Conservation (phyloP, 2,329 filamentous ascomycete species). For the Fusarium sp. region DNA sequence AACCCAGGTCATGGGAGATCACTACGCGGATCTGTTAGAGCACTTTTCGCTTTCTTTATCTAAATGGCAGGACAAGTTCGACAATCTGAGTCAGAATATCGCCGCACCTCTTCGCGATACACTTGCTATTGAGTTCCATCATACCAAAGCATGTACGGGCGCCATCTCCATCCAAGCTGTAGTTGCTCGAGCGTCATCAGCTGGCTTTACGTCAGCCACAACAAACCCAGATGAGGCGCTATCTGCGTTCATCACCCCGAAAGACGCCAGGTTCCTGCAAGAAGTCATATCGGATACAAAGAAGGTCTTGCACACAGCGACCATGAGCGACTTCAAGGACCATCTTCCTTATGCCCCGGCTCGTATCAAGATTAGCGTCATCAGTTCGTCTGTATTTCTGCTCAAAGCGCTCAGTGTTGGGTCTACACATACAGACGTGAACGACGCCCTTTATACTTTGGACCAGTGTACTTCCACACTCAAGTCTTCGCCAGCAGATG, state of each 20-base stretch:
- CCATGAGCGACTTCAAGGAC: conserved; percentile 16
- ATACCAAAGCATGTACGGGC: conserved; percentile 37
- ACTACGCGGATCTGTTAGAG: conserved; percentile 34
- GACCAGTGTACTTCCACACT: conserved; percentile 35
- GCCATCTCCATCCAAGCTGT: conserved; percentile 42
- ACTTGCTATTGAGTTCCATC: conserved; percentile 35
- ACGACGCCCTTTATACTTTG: conserved; percentile 19
- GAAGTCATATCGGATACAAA: conserved; percentile 38
- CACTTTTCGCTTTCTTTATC: conserved; percentile 30
- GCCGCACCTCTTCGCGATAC: conserved; percentile 13
- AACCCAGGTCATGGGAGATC: conserved; percentile 29
- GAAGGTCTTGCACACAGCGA: conserved; percentile 29
- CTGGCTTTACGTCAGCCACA: conserved; percentile 5
- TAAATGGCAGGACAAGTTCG: conserved; percentile 30
- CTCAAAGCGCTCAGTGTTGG: conserved; percentile 39
- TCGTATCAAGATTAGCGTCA: conserved; percentile 35
- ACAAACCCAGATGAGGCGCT: conserved; percentile 20
- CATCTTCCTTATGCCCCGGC: conserved; percentile 35
- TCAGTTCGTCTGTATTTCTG: conserved; percentile 40
- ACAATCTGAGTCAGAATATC: conserved; percentile 11
- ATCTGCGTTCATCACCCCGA: conserved; percentile 25
- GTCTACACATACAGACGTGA: conserved; percentile 28
- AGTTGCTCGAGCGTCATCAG: conserved; percentile 25
- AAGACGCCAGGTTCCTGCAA: conserved; percentile 36
- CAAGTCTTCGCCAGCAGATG: conserved; percentile 27